phyloP scores from a whole-genome alignment of 2,329 filamentous ascomycete genomes.

The Balansia obtecta region DNA sequence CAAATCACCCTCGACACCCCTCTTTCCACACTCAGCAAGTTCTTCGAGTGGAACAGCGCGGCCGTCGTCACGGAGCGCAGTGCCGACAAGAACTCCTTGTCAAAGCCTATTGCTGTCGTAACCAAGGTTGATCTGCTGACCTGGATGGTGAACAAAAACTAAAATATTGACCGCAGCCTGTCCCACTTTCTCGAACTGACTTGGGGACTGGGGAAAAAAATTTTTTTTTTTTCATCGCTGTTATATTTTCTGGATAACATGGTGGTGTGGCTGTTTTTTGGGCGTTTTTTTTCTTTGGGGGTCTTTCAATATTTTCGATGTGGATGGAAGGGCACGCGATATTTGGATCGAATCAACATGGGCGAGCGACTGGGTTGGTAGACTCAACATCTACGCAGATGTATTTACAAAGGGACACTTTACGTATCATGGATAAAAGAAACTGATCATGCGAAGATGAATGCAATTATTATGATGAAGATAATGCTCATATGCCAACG shows the following conservation, averaged over 20 bases:
- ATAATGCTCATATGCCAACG: too few relatives aligned
- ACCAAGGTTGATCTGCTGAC: constrained; percentile 94
- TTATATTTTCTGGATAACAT: not conserved
- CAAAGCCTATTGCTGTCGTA: constrained; percentile 77
- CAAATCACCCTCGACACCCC: constrained; percentile 90
- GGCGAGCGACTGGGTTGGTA: constrained; percentile 13
- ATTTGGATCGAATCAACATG: constrained; percentile 8
- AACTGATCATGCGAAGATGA: constrained; percentile 7
- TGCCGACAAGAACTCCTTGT: constrained; percentile 39
- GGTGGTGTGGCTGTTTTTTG: not conserved
- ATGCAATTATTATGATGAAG: constrained; percentile 4
- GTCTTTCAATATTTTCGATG: not conserved
- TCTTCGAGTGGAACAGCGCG: constrained; percentile 97
- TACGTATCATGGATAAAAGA: not conserved
- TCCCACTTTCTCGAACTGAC: not conserved
- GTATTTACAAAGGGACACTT: not conserved
- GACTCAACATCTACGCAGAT: constrained; percentile 30
- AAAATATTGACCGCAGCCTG: not conserved
- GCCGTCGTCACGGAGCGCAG: constrained; percentile 79
- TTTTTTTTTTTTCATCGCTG: not conserved
- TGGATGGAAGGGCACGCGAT: constrained; percentile 1
- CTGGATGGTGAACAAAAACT: constrained; percentile 66
- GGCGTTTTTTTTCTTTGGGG: constrained; percentile 3
- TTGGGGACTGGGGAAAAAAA: too few relatives aligned
- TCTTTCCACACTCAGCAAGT: constrained; percentile 70